Evolutionary conservation across 2,329 filamentous ascomycete genomes (phyloP).

Genomic region (Trichoderma sp.): DNA sequence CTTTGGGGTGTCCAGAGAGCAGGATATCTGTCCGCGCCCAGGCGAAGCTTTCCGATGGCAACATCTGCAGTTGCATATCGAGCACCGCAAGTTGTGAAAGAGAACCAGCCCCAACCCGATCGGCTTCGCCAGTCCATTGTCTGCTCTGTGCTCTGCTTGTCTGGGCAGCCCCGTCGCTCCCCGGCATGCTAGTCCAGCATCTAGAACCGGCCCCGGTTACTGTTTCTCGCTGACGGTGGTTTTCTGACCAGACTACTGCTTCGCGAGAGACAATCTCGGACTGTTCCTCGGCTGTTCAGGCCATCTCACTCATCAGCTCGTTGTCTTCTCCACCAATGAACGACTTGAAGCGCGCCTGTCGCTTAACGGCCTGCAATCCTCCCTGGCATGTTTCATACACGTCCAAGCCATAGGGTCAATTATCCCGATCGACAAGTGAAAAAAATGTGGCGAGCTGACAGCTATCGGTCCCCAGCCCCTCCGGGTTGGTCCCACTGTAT

Average conservation of each 20-base stretch:
- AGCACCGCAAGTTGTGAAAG: background rate
- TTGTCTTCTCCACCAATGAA: conserved; percentile 4
- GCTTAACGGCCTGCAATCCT: conserved; percentile 10
- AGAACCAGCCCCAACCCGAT: background rate
- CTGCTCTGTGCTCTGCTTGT: background rate
- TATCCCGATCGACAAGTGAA: background rate
- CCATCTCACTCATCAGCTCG: conserved; percentile 3
- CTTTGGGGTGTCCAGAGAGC: background rate
- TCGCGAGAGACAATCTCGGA: background rate
- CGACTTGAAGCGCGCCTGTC: conserved; percentile 21
- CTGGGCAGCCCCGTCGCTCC: background rate
- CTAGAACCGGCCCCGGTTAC: background rate
- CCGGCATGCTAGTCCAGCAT: background rate
- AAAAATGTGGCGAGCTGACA: conserved; percentile 20
- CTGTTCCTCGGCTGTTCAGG: conserved; percentile 2
- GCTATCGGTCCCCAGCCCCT: conserved; percentile 6
- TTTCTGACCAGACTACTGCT: background rate
- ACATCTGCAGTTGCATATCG: background rate
- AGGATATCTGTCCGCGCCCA: background rate
- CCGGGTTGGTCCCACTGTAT: conserved; percentile 16
- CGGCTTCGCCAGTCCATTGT: background rate
- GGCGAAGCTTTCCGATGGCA: conserved; percentile 3
- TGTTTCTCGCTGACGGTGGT: background rate
- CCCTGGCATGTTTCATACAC: background rate
- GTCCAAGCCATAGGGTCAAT: background rate